Base-by-base conservation (phyloP, 2,329 filamentous ascomycete species). In the Aureobasidium sp. region DNA sequence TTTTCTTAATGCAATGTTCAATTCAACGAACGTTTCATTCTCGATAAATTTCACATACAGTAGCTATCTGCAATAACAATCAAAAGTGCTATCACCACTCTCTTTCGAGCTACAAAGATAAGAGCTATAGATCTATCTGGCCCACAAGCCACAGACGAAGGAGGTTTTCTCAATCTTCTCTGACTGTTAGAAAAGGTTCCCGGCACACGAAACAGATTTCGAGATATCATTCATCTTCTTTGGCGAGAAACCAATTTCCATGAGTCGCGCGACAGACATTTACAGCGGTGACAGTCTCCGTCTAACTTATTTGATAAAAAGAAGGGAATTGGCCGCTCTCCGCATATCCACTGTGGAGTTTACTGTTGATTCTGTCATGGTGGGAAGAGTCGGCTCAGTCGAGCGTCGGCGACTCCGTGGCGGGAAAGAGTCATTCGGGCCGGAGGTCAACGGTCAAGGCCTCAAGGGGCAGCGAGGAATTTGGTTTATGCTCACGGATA, bases 341-440 rank as follows among this genome's bases (percentile, higher is more conserved):
- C 27, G 54, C 18, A 33, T 18, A 27, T 27, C 38, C 38, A 10
- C 38, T 36, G 50, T 36, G 31, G n/a, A 53, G 50, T 36, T 31
- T 13, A 27, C 27, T 23, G 31, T 23, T 3, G 29, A 36, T 8
- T 31, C 36, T 40, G n/a, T 33, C 25, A 36, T 25, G 29, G 29
- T 27, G 13, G 10, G 23, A 40, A 59, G 47, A 59, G 20, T 59
- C 55, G 36, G 25, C 36, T 36, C 53, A 13, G 42, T 33, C 27
- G 42, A 38, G n/a, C 23, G 27, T 59, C 55, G 55, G 55, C 42
- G 55, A 59, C 55, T 59, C 55, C 55, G 55, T 33, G 55, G 25
- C 36, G 55, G 55, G 23, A 42, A 43, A 27, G 38, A 33, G 29
- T 59, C 55, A 40, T 47, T 47, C 55, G 55, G 55, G 40, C 55